Evolutionary conservation across 148 eudicot genomes (phyloP), one percentile per base, ranked within the genome.

Genomic region (Linanthus parryae): DNA sequence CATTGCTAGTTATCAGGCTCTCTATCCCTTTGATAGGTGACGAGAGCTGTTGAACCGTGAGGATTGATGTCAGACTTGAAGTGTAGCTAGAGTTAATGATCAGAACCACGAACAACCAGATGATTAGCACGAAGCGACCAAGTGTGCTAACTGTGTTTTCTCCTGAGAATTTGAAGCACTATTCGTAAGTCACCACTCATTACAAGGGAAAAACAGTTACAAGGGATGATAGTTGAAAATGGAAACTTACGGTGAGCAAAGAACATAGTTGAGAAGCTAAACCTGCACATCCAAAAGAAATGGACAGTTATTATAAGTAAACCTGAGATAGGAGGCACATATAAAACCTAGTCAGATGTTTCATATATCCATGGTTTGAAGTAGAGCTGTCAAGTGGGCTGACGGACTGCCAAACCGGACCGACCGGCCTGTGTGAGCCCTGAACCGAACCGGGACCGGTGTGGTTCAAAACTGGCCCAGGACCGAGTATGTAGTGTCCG

Each of bases 11-110:
- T 20, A 70, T 71, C 78, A 91, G 61, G 34, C 82, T 67, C 38
- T 91, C 90, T 14, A 91, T 79, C 30, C 95, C 98, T 61, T 54
- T 71, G 7, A 91, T 83, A 25, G 78, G 59, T 17, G 82, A 77
- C 22, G 83, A 50, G 30, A 91, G 78, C 57, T 83, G 98, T 60
- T 86, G 82, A 22, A 79, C 95, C 1, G 95, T 83, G 39, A 91
- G 94, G 52, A 81, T 78, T 19, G 97, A 91, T 20, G 92, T 81
- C 72, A 91, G 64, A 78, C 95, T 91, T 22, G 97, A 92, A 26
- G 95, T 86, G 66, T 91, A 91, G 74, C 98, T 86, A 40, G 88
- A 81, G 66, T 70, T 81, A 26, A 91, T 81, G 45, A 91, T 83
- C 56, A 86, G 42, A 22, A 91, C 94, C 43, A 83, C 95, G 43